Evolutionary conservation across 2,329 filamentous ascomycete genomes (phyloP).

Genomic region (Ascochyta koolunga): DNA sequence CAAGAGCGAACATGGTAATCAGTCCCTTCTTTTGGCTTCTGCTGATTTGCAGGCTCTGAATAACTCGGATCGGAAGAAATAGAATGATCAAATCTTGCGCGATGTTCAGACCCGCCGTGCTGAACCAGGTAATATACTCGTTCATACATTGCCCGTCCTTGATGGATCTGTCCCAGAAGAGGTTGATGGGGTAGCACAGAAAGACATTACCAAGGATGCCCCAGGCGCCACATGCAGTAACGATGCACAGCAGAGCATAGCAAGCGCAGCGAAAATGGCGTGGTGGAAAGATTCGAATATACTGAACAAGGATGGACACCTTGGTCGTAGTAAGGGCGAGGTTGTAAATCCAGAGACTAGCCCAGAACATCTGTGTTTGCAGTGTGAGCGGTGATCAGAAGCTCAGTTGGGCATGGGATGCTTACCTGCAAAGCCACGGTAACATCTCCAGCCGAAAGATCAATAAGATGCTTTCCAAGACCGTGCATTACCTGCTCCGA

Average conservation of each 20-base stretch:
- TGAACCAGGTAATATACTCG: constrained; percentile 38
- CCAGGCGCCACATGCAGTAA: constrained; percentile 36
- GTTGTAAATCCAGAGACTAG: constrained; percentile 42
- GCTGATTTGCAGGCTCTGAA: constrained; percentile 42
- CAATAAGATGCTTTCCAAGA: constrained; percentile 29
- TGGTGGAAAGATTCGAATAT: constrained; percentile 39
- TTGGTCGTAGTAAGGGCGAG: constrained; percentile 42
- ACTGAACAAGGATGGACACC: constrained; percentile 42
- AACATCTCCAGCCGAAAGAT: constrained; percentile 11
- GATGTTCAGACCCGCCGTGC: constrained; percentile 42
- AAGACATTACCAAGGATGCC: constrained; percentile 43
- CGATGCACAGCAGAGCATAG: constrained; percentile 34
- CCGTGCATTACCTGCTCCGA: constrained; percentile 41
- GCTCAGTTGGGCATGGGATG: background rate
- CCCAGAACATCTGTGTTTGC: constrained; percentile 42
- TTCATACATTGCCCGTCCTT: constrained; percentile 38
- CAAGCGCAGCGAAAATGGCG: constrained; percentile 37
- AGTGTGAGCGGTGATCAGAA: background rate
- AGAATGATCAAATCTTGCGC: constrained; percentile 42
- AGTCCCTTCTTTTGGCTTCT: constrained; percentile 45
- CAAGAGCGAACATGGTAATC: constrained; percentile 46
- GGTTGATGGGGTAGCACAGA: constrained; percentile 39
- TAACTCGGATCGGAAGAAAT: constrained; percentile 38
- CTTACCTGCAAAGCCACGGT: constrained; percentile 22
- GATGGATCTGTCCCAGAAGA: constrained; percentile 42